Conservation (phyloP, 352 stramenopile species). For the Pythium aristosporum region DNA sequence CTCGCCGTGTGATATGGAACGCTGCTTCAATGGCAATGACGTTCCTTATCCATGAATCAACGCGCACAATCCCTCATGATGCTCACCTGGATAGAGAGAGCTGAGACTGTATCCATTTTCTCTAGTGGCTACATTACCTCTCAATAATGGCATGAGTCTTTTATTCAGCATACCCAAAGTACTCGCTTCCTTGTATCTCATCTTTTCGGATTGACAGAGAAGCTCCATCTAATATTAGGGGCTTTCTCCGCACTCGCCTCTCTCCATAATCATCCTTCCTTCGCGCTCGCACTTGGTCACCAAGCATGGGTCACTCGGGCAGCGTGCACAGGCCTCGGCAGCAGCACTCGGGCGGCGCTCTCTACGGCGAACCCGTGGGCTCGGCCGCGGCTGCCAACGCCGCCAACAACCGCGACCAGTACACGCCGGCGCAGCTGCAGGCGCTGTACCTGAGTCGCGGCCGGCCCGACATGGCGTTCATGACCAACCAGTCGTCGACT, state of each 20-base stretch:
- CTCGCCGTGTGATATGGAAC: too few relatives aligned
- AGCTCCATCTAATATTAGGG: not conserved
- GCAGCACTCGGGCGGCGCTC: constrained; percentile 30
- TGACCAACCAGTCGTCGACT: constrained; percentile 61
- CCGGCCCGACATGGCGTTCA: constrained; percentile 82
- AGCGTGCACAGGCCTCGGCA: constrained; percentile 51
- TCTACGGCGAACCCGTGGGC: constrained; percentile 67
- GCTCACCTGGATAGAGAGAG: too few relatives aligned
- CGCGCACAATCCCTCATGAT: too few relatives aligned
- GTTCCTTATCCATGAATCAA: too few relatives aligned
- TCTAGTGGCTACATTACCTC: constrained; percentile 1
- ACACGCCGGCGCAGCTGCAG: constrained; percentile 83
- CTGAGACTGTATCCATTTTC: not conserved
- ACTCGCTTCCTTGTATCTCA: not conserved
- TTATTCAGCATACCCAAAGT: constrained; percentile 1
- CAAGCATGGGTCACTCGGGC: constrained; percentile 65
- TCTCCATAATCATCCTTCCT: not conserved
- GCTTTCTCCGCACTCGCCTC: not conserved
- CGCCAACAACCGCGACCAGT: constrained; percentile 41
- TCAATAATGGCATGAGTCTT: not conserved
- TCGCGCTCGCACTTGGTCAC: not conserved
- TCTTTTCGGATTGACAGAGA: not conserved
- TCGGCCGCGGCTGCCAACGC: constrained; percentile 30
- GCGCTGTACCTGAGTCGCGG: constrained; percentile 78
- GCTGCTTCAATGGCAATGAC: too few relatives aligned